Conservation (phyloP, 2,329 filamentous ascomycete genomes). For the Periconia sp. region DNA sequence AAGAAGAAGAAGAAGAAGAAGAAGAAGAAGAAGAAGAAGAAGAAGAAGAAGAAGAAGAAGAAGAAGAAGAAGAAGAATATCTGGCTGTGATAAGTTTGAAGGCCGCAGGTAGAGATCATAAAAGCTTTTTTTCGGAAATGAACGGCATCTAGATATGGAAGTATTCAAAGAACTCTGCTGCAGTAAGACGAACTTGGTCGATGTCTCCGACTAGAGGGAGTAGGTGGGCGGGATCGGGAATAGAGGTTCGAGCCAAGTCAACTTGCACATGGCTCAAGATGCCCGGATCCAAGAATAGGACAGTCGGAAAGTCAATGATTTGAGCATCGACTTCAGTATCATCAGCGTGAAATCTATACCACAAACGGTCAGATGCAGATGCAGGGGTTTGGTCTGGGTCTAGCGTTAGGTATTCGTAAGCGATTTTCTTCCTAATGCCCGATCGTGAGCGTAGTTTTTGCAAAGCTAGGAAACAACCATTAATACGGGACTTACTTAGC, state of each 20-base stretch:
- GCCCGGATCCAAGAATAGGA: constrained; percentile 13
- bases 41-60: too few relatives aligned
- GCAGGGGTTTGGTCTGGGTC: constrained; percentile 1
- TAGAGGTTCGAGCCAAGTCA: neutral
- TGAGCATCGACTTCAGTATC: neutral
- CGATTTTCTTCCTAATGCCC: constrained; percentile 7
- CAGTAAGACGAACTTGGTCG: constrained; percentile 11
- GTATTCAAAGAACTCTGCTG: constrained; percentile 17
- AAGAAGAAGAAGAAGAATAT: too few relatives aligned
- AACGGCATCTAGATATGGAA: constrained; percentile 29
- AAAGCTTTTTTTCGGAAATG: constrained; percentile 28
- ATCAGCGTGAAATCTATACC: neutral
- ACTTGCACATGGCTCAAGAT: constrained; percentile 10
- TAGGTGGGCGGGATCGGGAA: constrained; percentile 1
- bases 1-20: too few relatives aligned
- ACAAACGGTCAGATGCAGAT: constrained; percentile 1
- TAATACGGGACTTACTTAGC: constrained; percentile 14
- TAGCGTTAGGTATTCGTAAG: constrained; percentile 4
- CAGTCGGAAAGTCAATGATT: constrained; percentile 13
- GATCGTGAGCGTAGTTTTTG: too few relatives aligned
- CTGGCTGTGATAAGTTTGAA: too few relatives aligned
- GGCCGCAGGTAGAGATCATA: constrained; percentile 21
- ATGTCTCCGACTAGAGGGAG: constrained; percentile 9
- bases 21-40: too few relatives aligned
- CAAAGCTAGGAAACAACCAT: too few relatives aligned